These are phyloP conservation scores for Chytridiales sp. DNA, from an alignment of 371 early-diverging fungal species.

Conservation along the genomic window DNA sequence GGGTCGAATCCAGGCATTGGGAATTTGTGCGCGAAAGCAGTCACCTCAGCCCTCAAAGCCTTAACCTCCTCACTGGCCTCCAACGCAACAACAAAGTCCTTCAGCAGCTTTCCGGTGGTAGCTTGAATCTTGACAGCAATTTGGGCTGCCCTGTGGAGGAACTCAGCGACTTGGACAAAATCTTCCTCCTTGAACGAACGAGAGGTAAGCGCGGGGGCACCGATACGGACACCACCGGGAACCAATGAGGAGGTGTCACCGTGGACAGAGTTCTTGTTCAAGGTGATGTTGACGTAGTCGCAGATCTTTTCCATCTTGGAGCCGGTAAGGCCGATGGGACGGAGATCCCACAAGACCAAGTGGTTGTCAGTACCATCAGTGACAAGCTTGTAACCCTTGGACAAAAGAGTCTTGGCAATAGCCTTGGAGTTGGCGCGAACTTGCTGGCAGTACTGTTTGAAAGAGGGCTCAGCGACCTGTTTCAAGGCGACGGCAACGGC, in stretches of 20 bases:
- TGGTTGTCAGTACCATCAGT: conserved; percentile 97
- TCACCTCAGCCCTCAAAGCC: conserved; percentile 84
- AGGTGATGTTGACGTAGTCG: conserved; percentile 91
- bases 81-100: conserved; percentile 87
- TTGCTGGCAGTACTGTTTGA: conserved; percentile 88
- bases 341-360: conserved; percentile 86
- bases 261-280: conserved; percentile 99
- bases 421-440: conserved; percentile 86
- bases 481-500: conserved; percentile 95
- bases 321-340: conserved; percentile 52
- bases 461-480: conserved; percentile 72
- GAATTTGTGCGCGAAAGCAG: conserved; percentile 84
- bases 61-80: conserved; percentile 64
- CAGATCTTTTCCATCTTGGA: conserved; percentile 92
- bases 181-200: conserved; percentile 88
- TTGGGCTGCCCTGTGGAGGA: conserved; percentile 90
- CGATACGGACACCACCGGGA: conserved; percentile 94
- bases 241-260: conserved; percentile 93
- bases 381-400: conserved; percentile 81
- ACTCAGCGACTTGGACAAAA: conserved; percentile 82
- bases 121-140: conserved; percentile 80
- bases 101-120: conserved; percentile 87
- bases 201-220: conserved; percentile 95
- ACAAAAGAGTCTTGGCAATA: conserved; percentile 74
- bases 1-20: conserved; percentile 86